phyloP scores from a whole-genome alignment of 441 rosid genomes.

The Populus tomentosa region DNA sequence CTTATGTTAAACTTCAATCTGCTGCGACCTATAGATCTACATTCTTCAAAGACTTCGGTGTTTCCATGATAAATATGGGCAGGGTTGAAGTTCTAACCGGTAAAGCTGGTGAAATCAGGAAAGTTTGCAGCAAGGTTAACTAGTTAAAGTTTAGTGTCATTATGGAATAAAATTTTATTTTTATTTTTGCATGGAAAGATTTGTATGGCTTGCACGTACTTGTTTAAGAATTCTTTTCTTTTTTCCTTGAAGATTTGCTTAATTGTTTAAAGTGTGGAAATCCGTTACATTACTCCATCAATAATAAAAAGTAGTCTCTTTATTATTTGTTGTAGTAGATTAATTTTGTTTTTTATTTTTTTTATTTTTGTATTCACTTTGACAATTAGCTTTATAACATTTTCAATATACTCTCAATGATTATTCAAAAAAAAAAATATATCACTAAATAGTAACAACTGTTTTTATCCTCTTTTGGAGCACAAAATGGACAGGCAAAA shows the following conservation, averaged over 20 bases:
- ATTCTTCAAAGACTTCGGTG: conserved; percentile 56
- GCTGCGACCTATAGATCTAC: conserved; percentile 19
- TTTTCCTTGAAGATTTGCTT: neutral
- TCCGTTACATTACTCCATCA: too few species aligned
- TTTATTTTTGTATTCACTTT: too few species aligned
- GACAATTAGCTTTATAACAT: neutral
- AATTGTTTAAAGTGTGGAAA: too few species aligned
- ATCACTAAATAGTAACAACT: too few species aligned
- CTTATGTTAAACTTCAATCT: conserved; percentile 36
- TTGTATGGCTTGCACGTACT: neutral
- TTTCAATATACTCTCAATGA: too few species aligned
- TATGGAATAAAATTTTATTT: neutral
- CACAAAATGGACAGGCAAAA: neutral
- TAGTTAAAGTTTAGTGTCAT: neutral
- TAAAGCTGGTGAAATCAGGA: conserved; percentile 42
- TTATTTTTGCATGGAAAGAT: neutral
- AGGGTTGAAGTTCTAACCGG: conserved; percentile 56
- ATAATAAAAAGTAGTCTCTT: too few species aligned
- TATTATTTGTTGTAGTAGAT: neutral
- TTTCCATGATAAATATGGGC: conserved; percentile 62
- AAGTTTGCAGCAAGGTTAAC: conserved; percentile 42
- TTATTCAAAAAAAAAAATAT: too few species aligned
- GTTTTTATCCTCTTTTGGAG: neutral
- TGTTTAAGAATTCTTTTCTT: neutral
- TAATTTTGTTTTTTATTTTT: too few species aligned